Evolutionary conservation across 108 stramenopile species (phyloP), one percentile per base, ranked within the genome.

Genomic region (Licmophora abbreviata): DNA sequence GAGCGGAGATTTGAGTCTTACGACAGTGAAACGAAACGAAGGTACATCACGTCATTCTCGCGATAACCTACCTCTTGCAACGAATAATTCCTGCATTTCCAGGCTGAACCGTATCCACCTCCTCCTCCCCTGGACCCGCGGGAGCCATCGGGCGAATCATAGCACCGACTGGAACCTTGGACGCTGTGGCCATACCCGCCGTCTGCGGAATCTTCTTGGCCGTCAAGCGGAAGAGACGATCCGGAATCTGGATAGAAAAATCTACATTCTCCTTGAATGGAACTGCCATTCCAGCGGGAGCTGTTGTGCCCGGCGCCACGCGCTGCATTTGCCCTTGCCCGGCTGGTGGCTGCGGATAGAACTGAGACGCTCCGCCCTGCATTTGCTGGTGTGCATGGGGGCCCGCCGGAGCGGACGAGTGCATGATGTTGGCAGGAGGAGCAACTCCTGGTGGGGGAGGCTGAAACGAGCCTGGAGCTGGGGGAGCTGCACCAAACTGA

Each of bases 61-160:
- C n/a, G n/a, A n/a, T n/a, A n/a, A n/a, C n/a, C n/a, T n/a, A n/a
- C n/a, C 85, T 59, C 64, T 96, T 95, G 57, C 98, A 99, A 22
- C 98, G 86, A 51, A 99, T 79, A 58, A 97, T 96, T 32, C 98
- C 96, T 28, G 85, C 81, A 23, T 80, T 79, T 23, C 92, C 91
- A n/a, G 94, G 94, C 64, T 95, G 89, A 11, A 97, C 85, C 10
- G 93, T 93, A 22, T 72, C 70, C 6, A 92, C 63, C 7, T 79
- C 83, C 9, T 79, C 81, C 1, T 79, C 77, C 7, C 69, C 79
- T 2, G 29, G 42, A 8, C 24, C 60, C 0, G 34, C 21, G 23
- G 85, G 85, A n/a, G 85, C 83, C 63, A 92, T 61, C 4, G 90
- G 90, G 15, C 90, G 71, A 46, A 92, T 51, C 3, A 92, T 62